Evolutionary conservation across 2,329 filamentous ascomycete genomes (phyloP), one percentile per base, ranked within the genome.

Genomic region (Thelonectria blattea): DNA sequence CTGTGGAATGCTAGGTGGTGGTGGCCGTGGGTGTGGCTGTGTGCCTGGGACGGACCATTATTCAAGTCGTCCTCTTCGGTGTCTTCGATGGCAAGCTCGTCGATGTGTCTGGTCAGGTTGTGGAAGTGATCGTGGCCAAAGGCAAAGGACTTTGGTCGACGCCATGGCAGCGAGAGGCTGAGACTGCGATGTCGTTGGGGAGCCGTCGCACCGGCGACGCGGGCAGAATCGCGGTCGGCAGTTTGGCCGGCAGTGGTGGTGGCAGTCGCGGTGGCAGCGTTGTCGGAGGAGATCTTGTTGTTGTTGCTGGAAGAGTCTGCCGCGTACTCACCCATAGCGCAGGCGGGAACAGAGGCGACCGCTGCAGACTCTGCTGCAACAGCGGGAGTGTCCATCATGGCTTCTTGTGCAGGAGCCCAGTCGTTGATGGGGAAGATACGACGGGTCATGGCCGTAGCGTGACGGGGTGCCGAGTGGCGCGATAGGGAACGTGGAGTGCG

Each of bases 81-180:
- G 37, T 76, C 73, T 57, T 78, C 75, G 49, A 79, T 65, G 56
- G 68, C 71, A 17, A 72, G 61, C 34, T 75, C 74, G 58, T 68
- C 68, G 58, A 71, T 69, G 52, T 71, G 66, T 58, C 74, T 68
- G 65, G 73, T 52, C 14, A 69, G 64, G 41, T 67, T 48, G 22
- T 66, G 64, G 30, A 74, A 27, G 45, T 77, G 75, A 20, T 77
- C 73, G 42, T 72, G 72, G 45, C 68, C 67, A 52, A 80, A 73
- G 9, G 78, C 61, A 20, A 76, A 70, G 1, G 80, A 79, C 69
- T 81, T 84, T 27, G 80, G 79, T 43, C 78, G 80, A 47, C 79
- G 79, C 80, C 81, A 83, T 7, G 80, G 76, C 14, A 84, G 68
- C 7, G 82, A 83, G 49, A 81, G 73, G 71, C 82, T 85, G 68